Evolutionary conservation across 805 yeast genomes (phyloP).

Genomic region (Komagataella ulmi): DNA sequence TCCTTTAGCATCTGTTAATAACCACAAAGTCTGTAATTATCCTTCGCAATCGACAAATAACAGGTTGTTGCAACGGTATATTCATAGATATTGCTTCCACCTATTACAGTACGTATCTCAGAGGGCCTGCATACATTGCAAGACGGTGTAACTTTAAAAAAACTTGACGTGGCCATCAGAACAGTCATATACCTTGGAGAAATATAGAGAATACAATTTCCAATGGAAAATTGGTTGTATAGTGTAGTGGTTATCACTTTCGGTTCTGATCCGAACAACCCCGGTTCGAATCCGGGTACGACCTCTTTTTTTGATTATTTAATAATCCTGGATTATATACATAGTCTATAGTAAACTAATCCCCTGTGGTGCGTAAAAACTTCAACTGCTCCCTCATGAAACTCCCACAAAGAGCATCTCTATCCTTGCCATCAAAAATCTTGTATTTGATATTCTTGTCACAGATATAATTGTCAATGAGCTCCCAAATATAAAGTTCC

Average conservation of each 20-base stretch:
- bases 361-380: conserved; percentile 6
- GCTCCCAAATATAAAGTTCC: conserved; percentile 19
- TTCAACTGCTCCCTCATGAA: conserved; percentile 15
- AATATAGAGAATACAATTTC: too few species aligned
- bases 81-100: too few species aligned
- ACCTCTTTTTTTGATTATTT: conserved; percentile 25
- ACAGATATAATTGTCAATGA: conserved; percentile 19
- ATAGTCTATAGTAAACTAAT: neutral
- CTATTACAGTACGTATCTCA: too few species aligned
- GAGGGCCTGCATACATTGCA: too few species aligned
- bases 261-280: conserved; percentile 75
- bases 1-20: too few species aligned
- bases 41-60: too few species aligned
- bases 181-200: neutral
- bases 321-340: neutral
- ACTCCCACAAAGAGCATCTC: conserved; percentile 13
- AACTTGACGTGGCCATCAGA: too few species aligned
- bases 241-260: conserved; percentile 75
- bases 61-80: too few species aligned
- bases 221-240: conserved; percentile 22
- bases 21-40: too few species aligned
- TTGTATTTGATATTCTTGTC: conserved; percentile 11
- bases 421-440: conserved; percentile 9
- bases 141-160: too few species aligned
- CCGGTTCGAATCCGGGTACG: conserved; percentile 82